Evolutionary conservation across 768 basidiomycete genomes (phyloP).

Genomic region (Crepidotus variabilis): DNA sequence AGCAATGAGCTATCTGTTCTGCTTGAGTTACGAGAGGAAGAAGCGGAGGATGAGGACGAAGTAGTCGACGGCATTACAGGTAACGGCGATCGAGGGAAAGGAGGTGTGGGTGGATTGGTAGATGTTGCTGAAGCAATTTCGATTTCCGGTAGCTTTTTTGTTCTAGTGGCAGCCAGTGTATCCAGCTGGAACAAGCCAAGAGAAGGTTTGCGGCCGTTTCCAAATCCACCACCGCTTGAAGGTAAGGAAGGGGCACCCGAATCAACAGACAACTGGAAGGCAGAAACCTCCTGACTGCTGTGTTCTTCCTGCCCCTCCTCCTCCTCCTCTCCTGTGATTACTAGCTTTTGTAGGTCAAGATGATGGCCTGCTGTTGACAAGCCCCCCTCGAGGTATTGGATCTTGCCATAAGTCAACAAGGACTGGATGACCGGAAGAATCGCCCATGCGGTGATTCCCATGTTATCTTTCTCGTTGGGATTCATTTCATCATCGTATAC

Average conservation of each 20-base stretch:
- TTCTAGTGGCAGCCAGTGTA: conserved; percentile 48
- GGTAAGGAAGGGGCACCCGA: background rate
- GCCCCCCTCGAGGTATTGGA: conserved; percentile 73
- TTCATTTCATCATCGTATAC: conserved; percentile 81
- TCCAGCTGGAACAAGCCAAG: conserved; percentile 67
- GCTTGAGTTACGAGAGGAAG: conserved; percentile 15
- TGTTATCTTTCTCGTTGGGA: conserved; percentile 52
- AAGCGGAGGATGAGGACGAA: conserved; percentile 23
- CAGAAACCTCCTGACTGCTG: background rate
- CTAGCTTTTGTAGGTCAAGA: conserved; percentile 47
- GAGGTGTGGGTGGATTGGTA: conserved; percentile 29
- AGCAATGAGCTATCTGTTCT: conserved; percentile 11
- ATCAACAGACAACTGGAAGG: background rate
- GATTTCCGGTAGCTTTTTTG: conserved; percentile 52
- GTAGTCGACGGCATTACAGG: conserved; percentile 53
- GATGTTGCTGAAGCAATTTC: conserved; percentile 42
- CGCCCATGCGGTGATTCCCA: conserved; percentile 62
- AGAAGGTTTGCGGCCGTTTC: conserved; percentile 3
- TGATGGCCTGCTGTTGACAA: conserved; percentile 59
- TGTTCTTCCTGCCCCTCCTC: conserved; percentile 23
- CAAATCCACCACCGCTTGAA: background rate
- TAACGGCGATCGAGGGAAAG: conserved; percentile 43
- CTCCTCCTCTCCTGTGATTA: conserved; percentile 41
- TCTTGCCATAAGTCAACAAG: conserved; percentile 49
- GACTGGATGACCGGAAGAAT: conserved; percentile 61